Base-by-base conservation (phyloP, 2,329 filamentous ascomycete species). In the Elsinoe necatrix region DNA sequence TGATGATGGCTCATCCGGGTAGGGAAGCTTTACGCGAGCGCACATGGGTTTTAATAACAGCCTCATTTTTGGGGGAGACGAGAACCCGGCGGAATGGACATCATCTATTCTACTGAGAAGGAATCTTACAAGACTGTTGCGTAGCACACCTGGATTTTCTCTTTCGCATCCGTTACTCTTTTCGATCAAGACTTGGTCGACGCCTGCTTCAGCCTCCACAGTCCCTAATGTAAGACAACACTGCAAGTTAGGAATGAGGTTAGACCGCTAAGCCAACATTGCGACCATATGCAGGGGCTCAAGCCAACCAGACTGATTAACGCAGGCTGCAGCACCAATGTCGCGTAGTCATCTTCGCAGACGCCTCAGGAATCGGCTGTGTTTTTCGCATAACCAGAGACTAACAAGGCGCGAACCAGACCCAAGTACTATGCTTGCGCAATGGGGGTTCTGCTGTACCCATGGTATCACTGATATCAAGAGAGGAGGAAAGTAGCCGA, bases 21-120 rank as follows among this genome's bases (percentile, higher is more conserved):
- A 34, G 5, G 37, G 52, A 9, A 55, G 27, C 29, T 55, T 55
- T 55, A 55, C 52, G 21, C 52, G 52, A 55, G 39, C 25, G 27
- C 25, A 34, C 45, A 50, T 50, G 12, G 45, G 34, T 50, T 14
- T 50, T n/a, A n/a, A n/a, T n/a, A n/a, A 16, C 27, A 47, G 14
- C 21, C 11, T 21, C 43, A 27, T 4, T 29, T 29, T 9, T 29
- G 27, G 27, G 9, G 9, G 27, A 29, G 27, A n/a, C n/a, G n/a
- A 29, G 27, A 9, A 29, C 9, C 27, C 27, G 27, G 27, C 27
- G n/a, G n/a, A n/a, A n/a, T n/a, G n/a, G n/a, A n/a, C n/a, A n/a
- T n/a, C n/a, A n/a, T n/a, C n/a, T n/a, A n/a, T n/a, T n/a, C n/a
- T n/a, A n/a, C n/a, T n/a, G n/a, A n/a, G n/a, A n/a, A n/a, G n/a